phyloP scores from a whole-genome alignment of 495 filamentous ascomycete species.

The Penicillium goetzii region DNA sequence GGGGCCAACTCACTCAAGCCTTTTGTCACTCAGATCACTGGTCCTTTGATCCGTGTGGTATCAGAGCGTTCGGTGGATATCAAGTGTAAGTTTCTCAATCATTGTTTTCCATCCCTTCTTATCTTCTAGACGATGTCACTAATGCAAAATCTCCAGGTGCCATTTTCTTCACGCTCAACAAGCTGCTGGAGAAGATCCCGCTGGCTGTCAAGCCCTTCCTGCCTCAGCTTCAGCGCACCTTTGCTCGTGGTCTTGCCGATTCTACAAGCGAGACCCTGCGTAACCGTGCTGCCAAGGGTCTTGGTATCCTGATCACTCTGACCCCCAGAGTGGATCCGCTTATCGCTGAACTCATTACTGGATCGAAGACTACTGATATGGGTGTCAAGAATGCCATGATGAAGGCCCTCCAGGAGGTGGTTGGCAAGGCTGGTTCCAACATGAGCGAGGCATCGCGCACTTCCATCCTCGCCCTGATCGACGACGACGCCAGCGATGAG shows the following conservation, averaged over 20 bases:
- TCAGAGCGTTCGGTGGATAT: conserved; percentile 94
- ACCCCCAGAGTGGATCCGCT: conserved; percentile 95
- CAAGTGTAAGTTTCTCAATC: conserved; percentile 56
- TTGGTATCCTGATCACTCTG: conserved; percentile 94
- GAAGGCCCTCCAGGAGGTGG: conserved; percentile 93
- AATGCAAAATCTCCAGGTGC: conserved; percentile 58
- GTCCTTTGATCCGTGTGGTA: conserved; percentile 94
- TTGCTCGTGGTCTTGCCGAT: conserved; percentile 93
- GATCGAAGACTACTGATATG: conserved; percentile 83
- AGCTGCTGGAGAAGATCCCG: conserved; percentile 94
- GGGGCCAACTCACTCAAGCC: conserved; percentile 81
- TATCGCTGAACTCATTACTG: conserved; percentile 85
- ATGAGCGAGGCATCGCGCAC: conserved; percentile 89
- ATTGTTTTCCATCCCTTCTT: not conserved
- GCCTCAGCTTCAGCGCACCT: conserved; percentile 93
- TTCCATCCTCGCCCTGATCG: conserved; percentile 82
- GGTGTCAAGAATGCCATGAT: conserved; percentile 97
- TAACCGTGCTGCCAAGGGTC: conserved; percentile 88
- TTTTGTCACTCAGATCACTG: conserved; percentile 96
- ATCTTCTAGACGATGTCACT: conserved; percentile 6
- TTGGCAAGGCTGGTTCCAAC: conserved; percentile 89
- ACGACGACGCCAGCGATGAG: conserved; percentile 74
- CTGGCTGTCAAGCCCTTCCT: conserved; percentile 94
- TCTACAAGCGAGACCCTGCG: conserved; percentile 87
- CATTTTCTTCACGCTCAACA: conserved; percentile 91